Evolutionary conservation across 2,329 filamentous ascomycete species (phyloP).

Genomic region (Elsinoe fawcettii): DNA sequence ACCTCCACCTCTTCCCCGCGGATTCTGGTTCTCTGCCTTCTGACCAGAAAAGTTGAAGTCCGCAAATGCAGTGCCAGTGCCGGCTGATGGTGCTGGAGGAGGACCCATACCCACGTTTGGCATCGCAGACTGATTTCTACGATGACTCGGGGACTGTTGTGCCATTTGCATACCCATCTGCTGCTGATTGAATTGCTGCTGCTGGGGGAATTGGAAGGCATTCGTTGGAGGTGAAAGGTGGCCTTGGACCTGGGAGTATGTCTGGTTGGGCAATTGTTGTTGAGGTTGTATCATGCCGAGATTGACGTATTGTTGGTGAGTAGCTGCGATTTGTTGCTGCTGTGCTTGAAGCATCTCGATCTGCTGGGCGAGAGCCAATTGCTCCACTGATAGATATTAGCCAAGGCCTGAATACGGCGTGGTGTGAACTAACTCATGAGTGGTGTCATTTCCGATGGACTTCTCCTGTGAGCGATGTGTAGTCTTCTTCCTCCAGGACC

Average conservation of each 20-base stretch:
- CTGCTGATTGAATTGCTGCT: constrained; percentile 53
- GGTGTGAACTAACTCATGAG: constrained; percentile 75
- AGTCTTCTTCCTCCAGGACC: constrained; percentile 81
- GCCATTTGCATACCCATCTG: constrained; percentile 37
- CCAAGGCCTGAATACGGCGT: not conserved
- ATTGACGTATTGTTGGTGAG: constrained; percentile 94
- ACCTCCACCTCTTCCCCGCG: constrained; percentile 65
- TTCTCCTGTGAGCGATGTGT: constrained; percentile 94
- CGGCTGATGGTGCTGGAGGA: constrained; percentile 76
- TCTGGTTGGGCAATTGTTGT: constrained; percentile 65
- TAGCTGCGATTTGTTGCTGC: constrained; percentile 93
- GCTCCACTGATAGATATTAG: constrained; percentile 62
- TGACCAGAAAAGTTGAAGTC: constrained; percentile 54
- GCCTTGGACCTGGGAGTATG: constrained; percentile 70
- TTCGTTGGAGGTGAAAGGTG: constrained; percentile 62
- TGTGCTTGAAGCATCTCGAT: constrained; percentile 96
- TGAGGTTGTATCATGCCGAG: constrained; percentile 89
- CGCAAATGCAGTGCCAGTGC: constrained; percentile 67
- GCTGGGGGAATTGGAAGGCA: constrained; percentile 82
- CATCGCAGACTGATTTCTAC: constrained; percentile 94
- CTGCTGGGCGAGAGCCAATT: constrained; percentile 94
- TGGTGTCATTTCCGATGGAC: constrained; percentile 92
- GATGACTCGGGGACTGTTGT: constrained; percentile 70
- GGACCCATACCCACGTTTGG: constrained; percentile 88
- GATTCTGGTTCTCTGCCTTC: constrained; percentile 52